Evolutionary conservation across 495 filamentous ascomycete species (phyloP).

Genomic region (Talaromyces adpressus): DNA sequence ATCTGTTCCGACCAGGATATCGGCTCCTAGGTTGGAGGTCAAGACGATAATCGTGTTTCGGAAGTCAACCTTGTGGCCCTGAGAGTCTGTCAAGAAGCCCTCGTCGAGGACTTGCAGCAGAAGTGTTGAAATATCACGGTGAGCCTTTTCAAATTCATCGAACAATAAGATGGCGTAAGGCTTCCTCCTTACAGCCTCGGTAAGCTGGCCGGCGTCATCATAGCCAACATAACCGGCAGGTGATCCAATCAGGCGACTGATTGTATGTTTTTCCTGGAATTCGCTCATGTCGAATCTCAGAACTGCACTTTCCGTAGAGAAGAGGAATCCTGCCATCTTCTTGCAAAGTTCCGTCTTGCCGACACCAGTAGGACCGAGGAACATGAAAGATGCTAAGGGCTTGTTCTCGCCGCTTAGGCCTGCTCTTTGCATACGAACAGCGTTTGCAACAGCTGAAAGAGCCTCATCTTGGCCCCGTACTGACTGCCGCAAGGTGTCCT

Average conservation of each 20-base stretch:
- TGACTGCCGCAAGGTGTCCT: slow-evolving; percentile 76
- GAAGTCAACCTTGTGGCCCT: slow-evolving; percentile 95
- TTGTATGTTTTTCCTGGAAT: slow-evolving; percentile 95
- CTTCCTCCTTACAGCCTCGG: slow-evolving; percentile 90
- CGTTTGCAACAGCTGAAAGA: slow-evolving; percentile 81
- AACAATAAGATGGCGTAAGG: slow-evolving; percentile 93
- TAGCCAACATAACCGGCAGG: slow-evolving; percentile 95
- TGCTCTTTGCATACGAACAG: slow-evolving; percentile 88
- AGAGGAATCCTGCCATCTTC: slow-evolving; percentile 87
- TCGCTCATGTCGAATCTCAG: slow-evolving; percentile 96
- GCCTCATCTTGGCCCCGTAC: slow-evolving; percentile 94
- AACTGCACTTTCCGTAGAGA: slow-evolving; percentile 84
- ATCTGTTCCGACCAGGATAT: slow-evolving; percentile 40
- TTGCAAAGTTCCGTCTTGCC: slow-evolving; percentile 98
- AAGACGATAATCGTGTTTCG: slow-evolving; percentile 93
- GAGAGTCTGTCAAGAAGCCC: slow-evolving; percentile 89
- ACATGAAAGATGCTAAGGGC: slow-evolving; percentile 92
- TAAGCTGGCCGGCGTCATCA: slow-evolving; percentile 93
- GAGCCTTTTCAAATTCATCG: slow-evolving; percentile 97
- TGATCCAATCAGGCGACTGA: slow-evolving; percentile 84
- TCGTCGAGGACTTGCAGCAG: slow-evolving; percentile 94
- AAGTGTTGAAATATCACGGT: slow-evolving; percentile 89
- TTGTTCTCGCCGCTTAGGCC: slow-evolving; percentile 87
- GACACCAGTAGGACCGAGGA: slow-evolving; percentile 92
- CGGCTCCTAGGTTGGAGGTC: slow-evolving; percentile 77